A percentile compares a stretch with the other conserved stretches of the same genome.
Conservation (phyloP, 2,329 filamentous ascomycete species). For the Fusarium luffae region DNA sequence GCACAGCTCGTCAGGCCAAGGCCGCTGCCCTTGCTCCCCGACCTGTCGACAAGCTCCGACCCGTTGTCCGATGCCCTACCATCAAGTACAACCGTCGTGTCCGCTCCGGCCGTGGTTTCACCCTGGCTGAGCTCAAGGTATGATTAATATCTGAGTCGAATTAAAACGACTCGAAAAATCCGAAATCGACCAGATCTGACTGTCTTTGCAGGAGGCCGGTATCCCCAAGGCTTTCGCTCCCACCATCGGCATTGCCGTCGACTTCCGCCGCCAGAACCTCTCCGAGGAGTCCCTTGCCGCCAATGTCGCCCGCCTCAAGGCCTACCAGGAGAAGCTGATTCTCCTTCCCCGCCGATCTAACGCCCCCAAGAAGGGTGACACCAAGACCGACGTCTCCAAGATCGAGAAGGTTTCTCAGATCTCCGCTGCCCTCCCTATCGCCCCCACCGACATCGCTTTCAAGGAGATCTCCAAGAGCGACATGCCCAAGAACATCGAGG, state of each 20-base stretch:
- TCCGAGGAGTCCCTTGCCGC: constrained; percentile 92
- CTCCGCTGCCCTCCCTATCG: constrained; percentile 75
- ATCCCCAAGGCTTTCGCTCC: constrained; percentile 93
- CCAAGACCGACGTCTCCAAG: constrained; percentile 81
- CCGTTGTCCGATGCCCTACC: constrained; percentile 96
- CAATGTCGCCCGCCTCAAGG: constrained; percentile 98
- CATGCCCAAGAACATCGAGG: constrained; percentile 78
- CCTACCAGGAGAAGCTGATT: constrained; percentile 95
- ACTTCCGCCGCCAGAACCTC: constrained; percentile 96
- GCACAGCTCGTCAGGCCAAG: constrained; percentile 92
- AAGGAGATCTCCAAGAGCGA: constrained; percentile 85
- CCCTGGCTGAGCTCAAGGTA: constrained; percentile 98
- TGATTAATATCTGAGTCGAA: constrained; percentile 39
- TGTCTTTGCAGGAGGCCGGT: constrained; percentile 80
- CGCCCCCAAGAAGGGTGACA: constrained; percentile 93
- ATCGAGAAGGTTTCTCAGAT: constrained; percentile 65
- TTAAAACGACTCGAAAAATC: background rate
- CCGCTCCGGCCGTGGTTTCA: constrained; percentile 97
- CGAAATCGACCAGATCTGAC: constrained; percentile 48
- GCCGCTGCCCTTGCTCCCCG: constrained; percentile 94
- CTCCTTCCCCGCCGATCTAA: constrained; percentile 96
- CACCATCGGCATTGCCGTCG: constrained; percentile 97
- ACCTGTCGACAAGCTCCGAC: constrained; percentile 95
- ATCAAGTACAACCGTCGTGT: constrained; percentile 99
- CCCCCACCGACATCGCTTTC: constrained; percentile 72